These are phyloP conservation scores for Colletotrichum caudatum DNA, from an alignment of 2,329 filamentous ascomycete genomes.

Conservation along the genomic window DNA sequence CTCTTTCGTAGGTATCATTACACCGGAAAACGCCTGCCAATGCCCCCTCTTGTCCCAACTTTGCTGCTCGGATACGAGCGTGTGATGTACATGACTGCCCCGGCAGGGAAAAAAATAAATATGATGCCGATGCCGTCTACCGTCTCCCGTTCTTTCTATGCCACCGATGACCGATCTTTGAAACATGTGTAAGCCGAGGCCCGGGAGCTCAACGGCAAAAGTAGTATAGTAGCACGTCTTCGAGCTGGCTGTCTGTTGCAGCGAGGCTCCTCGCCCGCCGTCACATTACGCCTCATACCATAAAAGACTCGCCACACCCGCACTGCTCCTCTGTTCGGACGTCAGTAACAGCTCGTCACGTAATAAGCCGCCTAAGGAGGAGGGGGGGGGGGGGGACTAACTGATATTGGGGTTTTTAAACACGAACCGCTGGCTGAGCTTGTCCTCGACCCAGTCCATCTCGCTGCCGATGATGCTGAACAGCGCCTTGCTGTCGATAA, in stretches of 20 bases:
- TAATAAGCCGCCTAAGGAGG: no score
- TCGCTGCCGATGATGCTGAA: constrained; percentile 99
- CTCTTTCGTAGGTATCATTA: constrained; percentile 36
- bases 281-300: constrained; percentile 63
- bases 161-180: neutral
- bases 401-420: constrained; percentile 99
- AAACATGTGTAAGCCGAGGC: constrained; percentile 7
- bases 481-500: constrained; percentile 96
- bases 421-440: constrained; percentile 90
- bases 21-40: constrained; percentile 39
- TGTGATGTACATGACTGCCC: constrained; percentile 36
- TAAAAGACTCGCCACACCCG: constrained; percentile 96
- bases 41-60: constrained; percentile 29
- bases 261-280: neutral
- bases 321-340: constrained; percentile 84
- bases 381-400: constrained; percentile 64
- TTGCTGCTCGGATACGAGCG: constrained; percentile 15
- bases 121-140: constrained; percentile 26
- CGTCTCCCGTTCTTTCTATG: constrained; percentile 22
- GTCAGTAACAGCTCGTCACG: constrained; percentile 47
- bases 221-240: neutral
- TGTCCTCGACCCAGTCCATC: constrained; percentile 99
- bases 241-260: constrained; percentile 1
- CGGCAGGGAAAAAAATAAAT: neutral
- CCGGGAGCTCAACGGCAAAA: neutral